Evolutionary conservation across 495 filamentous ascomycete genomes (phyloP), one percentile per base, ranked within the genome.

Genomic region (Parachaetomium inaequale): DNA sequence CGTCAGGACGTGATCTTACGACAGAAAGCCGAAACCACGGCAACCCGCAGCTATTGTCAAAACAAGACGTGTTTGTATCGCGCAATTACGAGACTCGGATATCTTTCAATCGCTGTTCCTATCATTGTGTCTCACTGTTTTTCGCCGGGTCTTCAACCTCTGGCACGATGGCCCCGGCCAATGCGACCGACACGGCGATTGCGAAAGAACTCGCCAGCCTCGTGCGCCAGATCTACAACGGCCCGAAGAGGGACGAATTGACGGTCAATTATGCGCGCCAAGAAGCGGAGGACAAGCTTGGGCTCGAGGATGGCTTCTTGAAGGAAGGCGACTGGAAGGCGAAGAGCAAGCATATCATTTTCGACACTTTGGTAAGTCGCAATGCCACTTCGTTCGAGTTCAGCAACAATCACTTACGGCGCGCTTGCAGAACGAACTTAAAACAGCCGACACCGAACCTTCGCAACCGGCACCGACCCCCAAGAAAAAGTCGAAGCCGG

Each of bases 181-280:
- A 64, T 12, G 31, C 26, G 5, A 36, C 55, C 15, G 56, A 60
- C 32, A 59, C 52, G 25, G 34, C 43, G 6, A 63, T 66, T 45
- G 55, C 28, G 14, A 45, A 53, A 14, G 80, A 76, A 25, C 78
- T 96, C 49, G 84, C 83, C 55, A 74, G 84, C 47, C 79, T 79
- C 3, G 86, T 92, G 38, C 77, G 76, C 28, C 68, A 74, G 7
- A 73, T 87, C 19, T 89, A 85, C 73, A 74, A 81, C 54, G 65
- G 76, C 2, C 82, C 83, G 12, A 80, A 88, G 10, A 73, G 79
- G 53, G 83, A 88, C 36, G 71, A 84, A n/a, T 77, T 96, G 36
- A 92, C 92, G 0, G 84, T 96, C 68, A 93, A 91, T 61, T 78
- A 81, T 46, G 84, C 91, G 46, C 88, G 93, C 40, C 76, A 84